Base-by-base conservation (phyloP, 441 rosid genomes). In the Theobroma grandiflorum region DNA sequence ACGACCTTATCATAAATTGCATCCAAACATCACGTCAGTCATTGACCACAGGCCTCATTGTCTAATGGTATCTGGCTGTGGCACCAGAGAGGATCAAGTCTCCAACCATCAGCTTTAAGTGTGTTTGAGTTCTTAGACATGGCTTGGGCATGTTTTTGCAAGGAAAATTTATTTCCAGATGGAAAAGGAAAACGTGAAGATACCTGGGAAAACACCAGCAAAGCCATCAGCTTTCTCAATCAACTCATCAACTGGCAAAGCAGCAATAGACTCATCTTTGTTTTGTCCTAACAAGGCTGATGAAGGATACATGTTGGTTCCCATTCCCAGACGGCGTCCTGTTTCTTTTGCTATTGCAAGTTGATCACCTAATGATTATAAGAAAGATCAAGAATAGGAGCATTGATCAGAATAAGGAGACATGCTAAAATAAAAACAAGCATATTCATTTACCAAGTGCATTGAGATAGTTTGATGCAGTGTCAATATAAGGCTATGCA, bases 201-300 rank as follows among this genome's bases (percentile, higher is more conserved):
- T 84, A 88, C 90, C 90, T 15, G 91, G 91, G 74, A 88, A 88
- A 79, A 88, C 91, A 50, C 89, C 89, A 37, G 89, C 88, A 81
- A 88, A 88, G 22, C 87, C 90, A 80, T 87, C 90, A 74, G 87
- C 87, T 78, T 86, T 86, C 78, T 86, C 87, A 8, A 88, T 84
- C 67, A 86, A 80, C 49, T 88, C 90, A 76, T 85, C 90, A 35
- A 87, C 87, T 0, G 90, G 88, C 76, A 87, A 82, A 66, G 88
- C 82, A 55, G 66, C 86, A 72, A 87, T 86, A 1, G 90, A 85
- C 78, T 84, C 88, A n/a, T 87, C 90, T 76, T 82, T 86, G 75
- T 86, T 80, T 76, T 87, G 90, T 75, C 90, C 90, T 72, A 87
- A 82, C 49, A 87, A 73, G 55, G 88, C 76, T 64, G 90, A 85